Base-by-base conservation (phyloP, 306 rosid species). In the Inga leiocalycina region DNA sequence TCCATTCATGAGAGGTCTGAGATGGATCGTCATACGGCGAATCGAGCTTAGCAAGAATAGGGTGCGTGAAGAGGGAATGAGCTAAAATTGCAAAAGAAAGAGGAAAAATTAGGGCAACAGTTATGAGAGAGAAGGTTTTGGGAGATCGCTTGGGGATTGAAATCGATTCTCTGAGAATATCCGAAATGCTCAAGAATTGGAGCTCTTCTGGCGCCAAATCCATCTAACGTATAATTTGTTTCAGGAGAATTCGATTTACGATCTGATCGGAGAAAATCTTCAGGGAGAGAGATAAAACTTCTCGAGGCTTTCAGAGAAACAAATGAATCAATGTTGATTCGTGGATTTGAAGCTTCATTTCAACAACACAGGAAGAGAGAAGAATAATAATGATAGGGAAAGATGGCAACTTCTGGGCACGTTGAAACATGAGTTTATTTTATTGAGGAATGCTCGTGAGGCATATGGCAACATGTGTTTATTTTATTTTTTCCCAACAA, bases 21-120 rank as follows among this genome's bases (percentile, higher is more conserved):
- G 86, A 71, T 4, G 95, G 92, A 74, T 92, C 97, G 13, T 88
- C 30, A 52, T 83, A 84, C 0, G 96, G 97, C 41, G 79, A 79
- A 72, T 96, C 91, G 68, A 96, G 91, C 78, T 94, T 94, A 0
- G 80, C 43, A 2, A 96, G 81, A 34, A 96, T 77, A 0, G 98
- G 98, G 81, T 92, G 97, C 19, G 99, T 94, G 93, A 94, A 96
- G 80, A 96, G 95, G 0, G 99, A 90, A 87, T 94, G 98, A 9
- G 99, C 98, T 14, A 96, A 64, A 81, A 94, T 92, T 20, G 98
- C 99, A 24, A 96, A 96, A 2, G 98, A 92, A 30, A 96, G 97
- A 15, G 99, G 99, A 65, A 96, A 94, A 35, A 96, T 85, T 8
- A 96, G 88, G 86, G 95, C 87, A 3, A 96, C 80, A 56, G 97